Evolutionary conservation across 176 grass and related monocot species (phyloP), one percentile per base, ranked within the genome.

Genomic region (Themeda triandra): DNA sequence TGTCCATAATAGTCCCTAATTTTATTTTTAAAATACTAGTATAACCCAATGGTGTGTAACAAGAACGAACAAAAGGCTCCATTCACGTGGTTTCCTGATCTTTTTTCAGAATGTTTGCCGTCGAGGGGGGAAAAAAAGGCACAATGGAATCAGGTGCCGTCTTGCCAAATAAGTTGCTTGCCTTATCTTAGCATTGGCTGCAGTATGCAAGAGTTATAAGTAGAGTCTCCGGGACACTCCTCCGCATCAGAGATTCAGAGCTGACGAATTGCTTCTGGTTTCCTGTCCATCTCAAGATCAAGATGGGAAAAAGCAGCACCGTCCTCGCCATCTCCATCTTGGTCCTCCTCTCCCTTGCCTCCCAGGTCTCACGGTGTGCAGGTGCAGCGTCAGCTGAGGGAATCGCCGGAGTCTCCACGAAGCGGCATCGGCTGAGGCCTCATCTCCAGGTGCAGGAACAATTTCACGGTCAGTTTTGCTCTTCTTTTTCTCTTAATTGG

Each of bases 281-380:
- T 10, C 32, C 65, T 45, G 56, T 82, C 65, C 78, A 65, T 77
- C 17, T 72, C 66, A 86, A 86, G 65, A 90, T 72, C 66, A 86
- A 90, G 73, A 90, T 90, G 88, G 65, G 29, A 66, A 86, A 78
- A 44, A 35, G 19, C 17, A 21, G 56, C 76, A 63, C 31, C 31
- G 17, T 77, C 63, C 54, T 86, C 42, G 42, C 66, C 10, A 23
- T 90, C 24, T 77, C 49, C 31, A 21, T 82, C 53, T 21, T 86
- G 73, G 13, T 86, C 64, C 54, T 85, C 71, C 51, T 89, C 49
- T 17, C 40, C 71, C 44, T 90, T 66, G 83, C 83, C 14, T 86
- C 72, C 53, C 71, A 86, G 42, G 53, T 65, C 41, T 42, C 65
- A 86, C 70, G 63, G 83, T 85, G 87, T 64, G 77, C 40, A 42